Evolutionary conservation across 2,329 filamentous ascomycete species (phyloP).

Genomic region (Lasiodiplodia citricola): DNA sequence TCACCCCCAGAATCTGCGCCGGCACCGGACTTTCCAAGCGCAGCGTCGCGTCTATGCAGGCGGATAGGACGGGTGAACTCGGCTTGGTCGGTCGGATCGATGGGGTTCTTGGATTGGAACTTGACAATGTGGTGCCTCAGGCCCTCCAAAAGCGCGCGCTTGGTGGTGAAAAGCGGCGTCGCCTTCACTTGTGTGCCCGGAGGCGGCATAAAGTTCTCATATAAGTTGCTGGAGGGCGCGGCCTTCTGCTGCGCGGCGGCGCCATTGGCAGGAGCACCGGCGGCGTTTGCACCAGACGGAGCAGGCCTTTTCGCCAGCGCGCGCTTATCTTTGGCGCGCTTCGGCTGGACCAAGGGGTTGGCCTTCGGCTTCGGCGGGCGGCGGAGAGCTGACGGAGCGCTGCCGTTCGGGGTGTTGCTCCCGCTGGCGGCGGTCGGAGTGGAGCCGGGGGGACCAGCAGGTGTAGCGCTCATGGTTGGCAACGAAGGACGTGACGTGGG

Average conservation of each 20-base stretch:
- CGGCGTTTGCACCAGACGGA: neutral
- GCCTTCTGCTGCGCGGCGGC: slow-evolving; percentile 1
- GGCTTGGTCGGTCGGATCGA: slow-evolving; percentile 74
- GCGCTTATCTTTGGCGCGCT: slow-evolving; percentile 27
- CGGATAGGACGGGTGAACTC: slow-evolving; percentile 89
- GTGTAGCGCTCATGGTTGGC: slow-evolving; percentile 30
- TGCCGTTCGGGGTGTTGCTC: slow-evolving; percentile 40
- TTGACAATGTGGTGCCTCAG: slow-evolving; percentile 88
- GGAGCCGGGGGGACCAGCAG: slow-evolving; percentile 36
- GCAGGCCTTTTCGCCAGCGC: slow-evolving; percentile 4
- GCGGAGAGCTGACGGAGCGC: slow-evolving; percentile 37
- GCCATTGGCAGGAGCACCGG: slow-evolving; percentile 17
- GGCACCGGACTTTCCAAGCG: slow-evolving; percentile 55
- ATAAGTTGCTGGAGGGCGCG: slow-evolving; percentile 8
- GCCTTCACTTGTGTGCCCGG: neutral
- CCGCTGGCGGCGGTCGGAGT: slow-evolving; percentile 30
- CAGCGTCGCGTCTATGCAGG: slow-evolving; percentile 82
- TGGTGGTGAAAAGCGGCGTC: slow-evolving; percentile 56
- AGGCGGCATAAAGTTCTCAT: slow-evolving; percentile 17
- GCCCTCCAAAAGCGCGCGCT: slow-evolving; percentile 77
- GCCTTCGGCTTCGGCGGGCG: slow-evolving; percentile 41
- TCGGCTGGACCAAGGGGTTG: slow-evolving; percentile 40
- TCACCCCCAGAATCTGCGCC: slow-evolving; percentile 43
- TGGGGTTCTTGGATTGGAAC: slow-evolving; percentile 67
- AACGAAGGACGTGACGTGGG: neutral